Percentiles rank a stretch among this genome's conserved stretches.
Conservation (phyloP, 2,329 filamentous ascomycete genomes). For the Balansia obtecta region DNA sequence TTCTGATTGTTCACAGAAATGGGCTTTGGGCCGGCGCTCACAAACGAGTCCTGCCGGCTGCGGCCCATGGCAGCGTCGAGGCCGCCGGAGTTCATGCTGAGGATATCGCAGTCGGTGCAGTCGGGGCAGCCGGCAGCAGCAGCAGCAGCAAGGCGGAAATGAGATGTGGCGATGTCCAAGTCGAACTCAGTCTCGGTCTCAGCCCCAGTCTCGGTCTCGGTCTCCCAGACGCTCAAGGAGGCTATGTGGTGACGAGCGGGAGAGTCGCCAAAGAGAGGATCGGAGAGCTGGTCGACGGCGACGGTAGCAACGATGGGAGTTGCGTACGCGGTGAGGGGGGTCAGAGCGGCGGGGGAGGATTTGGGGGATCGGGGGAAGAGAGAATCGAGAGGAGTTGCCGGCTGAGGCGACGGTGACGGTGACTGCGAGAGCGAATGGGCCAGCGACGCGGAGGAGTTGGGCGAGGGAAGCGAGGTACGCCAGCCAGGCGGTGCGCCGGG, state of each 20-base stretch:
- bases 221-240: conserved; percentile 12
- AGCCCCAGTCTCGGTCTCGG: too few relatives aligned
- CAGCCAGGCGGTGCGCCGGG: background rate
- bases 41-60: conserved; percentile 52
- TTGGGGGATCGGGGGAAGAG: conserved; percentile 11
- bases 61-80: conserved; percentile 46
- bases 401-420: conserved; percentile 24
- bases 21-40: conserved; percentile 52
- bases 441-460: conserved; percentile 8
- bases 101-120: conserved; percentile 16
- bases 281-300: conserved; percentile 21
- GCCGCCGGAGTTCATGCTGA: conserved; percentile 46
- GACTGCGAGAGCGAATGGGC: conserved; percentile 11
- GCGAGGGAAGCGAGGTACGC: background rate
- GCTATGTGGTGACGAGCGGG: conserved; percentile 13
- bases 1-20: conserved; percentile 55
- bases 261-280: conserved; percentile 12
- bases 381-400: conserved; percentile 15
- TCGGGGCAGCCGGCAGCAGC: background rate
- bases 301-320: conserved; percentile 14
- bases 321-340: conserved; percentile 10
- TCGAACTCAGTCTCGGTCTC: too few relatives aligned
- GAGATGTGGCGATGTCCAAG: conserved; percentile 12
- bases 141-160: conserved; percentile 11
- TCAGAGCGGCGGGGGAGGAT: conserved; percentile 6